A percentile compares a stretch with the other conserved stretches of the same genome.
These are phyloP conservation scores for Colletotrichum higginsianum DNA, from an alignment of 2,329 filamentous ascomycete genomes.

Conservation along the genomic window DNA sequence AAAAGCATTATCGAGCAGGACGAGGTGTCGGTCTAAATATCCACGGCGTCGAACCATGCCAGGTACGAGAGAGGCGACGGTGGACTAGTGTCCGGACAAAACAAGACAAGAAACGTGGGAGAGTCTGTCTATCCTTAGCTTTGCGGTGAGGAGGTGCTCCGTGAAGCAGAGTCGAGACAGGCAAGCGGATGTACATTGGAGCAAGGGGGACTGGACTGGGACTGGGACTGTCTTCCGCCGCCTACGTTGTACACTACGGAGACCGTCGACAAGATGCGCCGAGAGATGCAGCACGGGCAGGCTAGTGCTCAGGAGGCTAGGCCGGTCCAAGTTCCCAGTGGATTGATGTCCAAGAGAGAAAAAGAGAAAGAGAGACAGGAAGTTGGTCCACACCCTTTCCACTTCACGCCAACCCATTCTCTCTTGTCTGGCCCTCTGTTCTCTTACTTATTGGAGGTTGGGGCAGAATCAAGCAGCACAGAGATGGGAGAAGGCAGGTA, in stretches of 20 bases:
- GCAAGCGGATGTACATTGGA: constrained; percentile 34
- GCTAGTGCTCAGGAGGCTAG: constrained; percentile 39
- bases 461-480: neutral
- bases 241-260: neutral
- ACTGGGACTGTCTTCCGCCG: neutral
- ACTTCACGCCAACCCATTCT: neutral
- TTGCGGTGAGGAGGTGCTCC: constrained; percentile 38
- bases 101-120: constrained; percentile 34
- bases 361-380: neutral
- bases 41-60: constrained; percentile 23
- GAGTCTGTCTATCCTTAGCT: constrained; percentile 36
- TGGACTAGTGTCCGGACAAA: constrained; percentile 28
- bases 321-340: constrained; percentile 36
- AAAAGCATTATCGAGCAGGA: constrained; percentile 8
- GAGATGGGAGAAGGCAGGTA: neutral
- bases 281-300: constrained; percentile 42
- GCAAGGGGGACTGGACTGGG: constrained; percentile 35
- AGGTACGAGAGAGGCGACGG: constrained; percentile 22
- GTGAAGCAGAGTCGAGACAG: constrained; percentile 31
- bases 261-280: constrained; percentile 37
- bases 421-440: neutral
- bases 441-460: neutral
- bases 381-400: constrained; percentile 5
- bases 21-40: constrained; percentile 39
- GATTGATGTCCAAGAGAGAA: constrained; percentile 21